Conservation (phyloP, 306 rosid genomes). For the Castanospermum australe region DNA sequence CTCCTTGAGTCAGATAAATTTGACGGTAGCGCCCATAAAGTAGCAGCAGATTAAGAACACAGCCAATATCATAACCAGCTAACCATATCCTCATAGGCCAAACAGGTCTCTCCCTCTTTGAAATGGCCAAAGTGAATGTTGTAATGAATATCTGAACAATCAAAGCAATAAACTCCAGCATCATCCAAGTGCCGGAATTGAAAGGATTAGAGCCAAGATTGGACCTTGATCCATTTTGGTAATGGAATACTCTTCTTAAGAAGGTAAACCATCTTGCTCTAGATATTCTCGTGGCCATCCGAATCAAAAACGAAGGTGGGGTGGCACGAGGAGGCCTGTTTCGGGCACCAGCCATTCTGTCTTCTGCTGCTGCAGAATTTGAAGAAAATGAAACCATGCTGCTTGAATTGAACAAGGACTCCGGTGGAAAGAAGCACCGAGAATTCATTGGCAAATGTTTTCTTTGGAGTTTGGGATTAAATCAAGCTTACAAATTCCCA, state of each 20-base stretch:
- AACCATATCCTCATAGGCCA: conserved; percentile 99
- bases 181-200: conserved; percentile 87
- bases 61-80: conserved; percentile 81
- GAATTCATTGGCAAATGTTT: conserved; percentile 37
- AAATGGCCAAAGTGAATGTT: conserved; percentile 57
- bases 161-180: conserved; percentile 66
- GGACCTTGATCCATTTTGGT: conserved; percentile 88
- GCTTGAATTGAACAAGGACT: conserved; percentile 35
- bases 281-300: conserved; percentile 81
- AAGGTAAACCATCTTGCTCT: conserved; percentile 92
- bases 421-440: conserved; percentile 41
- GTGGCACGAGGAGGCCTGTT: conserved; percentile 41
- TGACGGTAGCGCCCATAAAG: conserved; percentile 75
- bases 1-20: conserved; percentile 50
- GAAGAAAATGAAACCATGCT: conserved; percentile 46
- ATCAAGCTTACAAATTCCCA: conserved; percentile 9
- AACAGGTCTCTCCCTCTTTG: conserved; percentile 79
- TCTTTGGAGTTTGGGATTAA: conserved; percentile 17
- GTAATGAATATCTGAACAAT: conserved; percentile 62
- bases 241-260: conserved; percentile 91
- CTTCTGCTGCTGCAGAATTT: conserved; percentile 43
- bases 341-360: conserved; percentile 27
- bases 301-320: conserved; percentile 44
- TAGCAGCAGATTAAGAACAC: conserved; percentile 68
- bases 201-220: conserved; percentile 87